Conservation (phyloP, 176 grass and related monocot species). For the Calamus simplicifolius region DNA sequence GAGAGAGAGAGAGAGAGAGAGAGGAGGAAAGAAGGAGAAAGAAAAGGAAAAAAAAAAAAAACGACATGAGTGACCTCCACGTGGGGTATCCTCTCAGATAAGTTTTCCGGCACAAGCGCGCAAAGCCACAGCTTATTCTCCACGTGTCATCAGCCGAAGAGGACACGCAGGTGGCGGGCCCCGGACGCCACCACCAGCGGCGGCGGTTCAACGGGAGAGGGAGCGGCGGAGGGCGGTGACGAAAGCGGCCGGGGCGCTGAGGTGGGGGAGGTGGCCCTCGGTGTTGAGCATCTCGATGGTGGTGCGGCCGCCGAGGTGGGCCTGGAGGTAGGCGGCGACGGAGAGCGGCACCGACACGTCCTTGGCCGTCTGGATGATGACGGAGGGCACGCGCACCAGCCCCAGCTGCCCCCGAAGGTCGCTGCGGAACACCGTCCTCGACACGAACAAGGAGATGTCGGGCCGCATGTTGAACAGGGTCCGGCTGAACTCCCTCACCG, state of each 20-base stretch:
- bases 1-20: too few species aligned
- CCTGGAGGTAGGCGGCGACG: slow-evolving; percentile 61
- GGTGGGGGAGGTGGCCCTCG: slow-evolving; percentile 93
- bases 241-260: slow-evolving; percentile 71
- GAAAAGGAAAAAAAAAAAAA: background rate
- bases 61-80: slow-evolving; percentile 15
- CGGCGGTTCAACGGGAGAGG: slow-evolving; percentile 34
- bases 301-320: slow-evolving; percentile 67
- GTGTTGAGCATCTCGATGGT: slow-evolving; percentile 63
- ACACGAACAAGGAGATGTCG: slow-evolving; percentile 85
- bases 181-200: background rate
- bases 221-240: slow-evolving; percentile 67
- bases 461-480: slow-evolving; percentile 99
- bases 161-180: too few species aligned
- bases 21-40: too few species aligned
- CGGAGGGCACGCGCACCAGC: slow-evolving; percentile 57
- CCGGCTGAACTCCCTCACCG: slow-evolving; percentile 94
- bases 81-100: slow-evolving; percentile 3
- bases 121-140: slow-evolving; percentile 20
- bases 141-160: slow-evolving; percentile 19
- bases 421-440: slow-evolving; percentile 77
- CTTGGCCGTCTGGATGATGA: slow-evolving; percentile 77
- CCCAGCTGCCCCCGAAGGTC: slow-evolving; percentile 72
- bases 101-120: background rate
- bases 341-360: slow-evolving; percentile 86